These are phyloP conservation scores for Buxus sempervirens DNA, from an alignment of 164 flowering plant genomes.

Conservation along the genomic window DNA sequence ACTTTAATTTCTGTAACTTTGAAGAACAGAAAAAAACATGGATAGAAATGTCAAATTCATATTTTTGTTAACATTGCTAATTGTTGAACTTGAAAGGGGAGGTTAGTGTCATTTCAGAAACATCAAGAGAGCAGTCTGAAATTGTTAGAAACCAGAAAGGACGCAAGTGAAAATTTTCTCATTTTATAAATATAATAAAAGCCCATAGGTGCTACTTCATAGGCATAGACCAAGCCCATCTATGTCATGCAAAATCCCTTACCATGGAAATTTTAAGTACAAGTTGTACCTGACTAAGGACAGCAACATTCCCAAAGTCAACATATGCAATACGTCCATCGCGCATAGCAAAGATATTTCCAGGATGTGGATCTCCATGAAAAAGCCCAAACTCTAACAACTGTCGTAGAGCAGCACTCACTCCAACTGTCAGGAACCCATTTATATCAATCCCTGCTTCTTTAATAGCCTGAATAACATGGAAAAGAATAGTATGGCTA, in stretches of 20 bases:
- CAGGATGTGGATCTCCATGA: slow-evolving; percentile 99
- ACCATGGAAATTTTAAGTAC: neutral
- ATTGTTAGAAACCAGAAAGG: too few species aligned
- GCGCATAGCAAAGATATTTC: slow-evolving; percentile 97
- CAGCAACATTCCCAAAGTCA: slow-evolving; percentile 99
- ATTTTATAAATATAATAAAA: too few species aligned
- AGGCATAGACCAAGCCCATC: too few species aligned
- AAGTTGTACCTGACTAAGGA: slow-evolving; percentile 79
- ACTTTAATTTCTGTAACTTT: too few species aligned
- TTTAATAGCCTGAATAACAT: slow-evolving; percentile 64
- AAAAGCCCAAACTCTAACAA: slow-evolving; percentile 93
- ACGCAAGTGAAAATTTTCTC: too few species aligned
- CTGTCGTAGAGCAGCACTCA: slow-evolving; percentile 95
- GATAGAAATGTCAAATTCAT: too few species aligned
- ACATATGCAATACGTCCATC: slow-evolving; percentile 99
- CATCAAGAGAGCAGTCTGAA: too few species aligned
- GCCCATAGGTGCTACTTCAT: too few species aligned
- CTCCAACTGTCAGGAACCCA: slow-evolving; percentile 95
- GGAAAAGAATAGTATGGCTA: neutral
- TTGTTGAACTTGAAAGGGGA: too few species aligned
- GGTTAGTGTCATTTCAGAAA: too few species aligned
- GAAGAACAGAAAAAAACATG: too few species aligned
- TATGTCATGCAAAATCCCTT: neutral
- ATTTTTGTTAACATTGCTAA: too few species aligned
- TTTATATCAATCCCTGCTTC: slow-evolving; percentile 79